Evolutionary conservation across 2,329 filamentous ascomycete species (phyloP), one percentile per base, ranked within the genome.

Genomic region (Hawksworthiomyces lignivorus): DNA sequence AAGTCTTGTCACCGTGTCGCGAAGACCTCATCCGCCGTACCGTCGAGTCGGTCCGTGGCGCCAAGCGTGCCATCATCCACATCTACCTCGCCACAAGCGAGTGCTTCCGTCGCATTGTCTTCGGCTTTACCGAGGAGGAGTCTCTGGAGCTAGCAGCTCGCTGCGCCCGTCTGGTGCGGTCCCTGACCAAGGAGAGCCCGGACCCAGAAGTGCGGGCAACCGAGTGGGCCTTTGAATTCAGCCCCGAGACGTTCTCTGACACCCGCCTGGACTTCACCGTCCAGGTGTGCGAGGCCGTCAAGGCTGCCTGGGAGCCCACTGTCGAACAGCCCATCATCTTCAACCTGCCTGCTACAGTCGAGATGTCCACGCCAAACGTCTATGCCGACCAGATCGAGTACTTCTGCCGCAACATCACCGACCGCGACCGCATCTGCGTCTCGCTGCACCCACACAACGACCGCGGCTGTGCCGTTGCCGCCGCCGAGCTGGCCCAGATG

Each of bases 381-480:
- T 98, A 92, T 60, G 92, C 92, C 37, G 92, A 98, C 58, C 84
- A 94, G 67, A 86, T 98, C 48, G 92, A 98, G 62, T 94, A 87
- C 67, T 98, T 98, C 64, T 94, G 87, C 69, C 77, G 73, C 39
- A 74, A 90, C 59, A 88, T 97, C 57, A 74, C 75, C 0, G 84
- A 95, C 62, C 74, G 89, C 39, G 83, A 95, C 56, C 92, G 88
- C 67, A 75, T 95, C 38, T 86, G 82, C 54, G 84, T 97, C 8
- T 94, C 86, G 47, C 74, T 97, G 41, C 92, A 97, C 61, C 86
- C 87, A 8, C 90, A 98, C 66, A 97, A 97, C 58, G 92, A 97
- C 62, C 76, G 92, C 48, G 90, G 90, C 18, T 94, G 85, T 49
- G 88, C 87, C 4, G 80, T 92, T 14, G 90, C 90, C 1, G 89